These are phyloP conservation scores for Phalaenopsis equestris DNA, from an alignment of 106 monocot species.

Conservation along the genomic window DNA sequence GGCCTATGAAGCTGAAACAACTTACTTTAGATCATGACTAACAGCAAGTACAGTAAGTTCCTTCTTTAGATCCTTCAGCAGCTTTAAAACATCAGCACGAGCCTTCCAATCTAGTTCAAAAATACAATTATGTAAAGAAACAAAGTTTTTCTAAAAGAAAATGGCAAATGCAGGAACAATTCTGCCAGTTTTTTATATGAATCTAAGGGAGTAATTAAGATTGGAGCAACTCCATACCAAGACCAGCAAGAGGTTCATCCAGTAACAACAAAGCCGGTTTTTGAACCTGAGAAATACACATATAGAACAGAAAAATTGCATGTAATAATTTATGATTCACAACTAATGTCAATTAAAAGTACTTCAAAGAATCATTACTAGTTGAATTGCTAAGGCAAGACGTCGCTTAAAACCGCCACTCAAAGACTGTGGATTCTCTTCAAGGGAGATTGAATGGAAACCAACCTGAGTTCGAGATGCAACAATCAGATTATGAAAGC, in stretches of 20 bases:
- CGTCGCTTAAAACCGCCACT: constrained; percentile 79
- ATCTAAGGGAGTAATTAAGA: neutral
- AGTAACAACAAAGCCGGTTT: constrained; percentile 76
- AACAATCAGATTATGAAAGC: neutral
- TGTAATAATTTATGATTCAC: neutral
- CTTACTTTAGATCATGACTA: constrained; percentile 88
- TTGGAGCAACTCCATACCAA: constrained; percentile 51
- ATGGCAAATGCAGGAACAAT: neutral
- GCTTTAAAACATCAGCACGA: constrained; percentile 80
- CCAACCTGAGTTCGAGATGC: constrained; percentile 38
- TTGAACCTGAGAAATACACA: constrained; percentile 53
- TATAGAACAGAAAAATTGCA: neutral
- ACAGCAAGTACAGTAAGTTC: constrained; percentile 80
- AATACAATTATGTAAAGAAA: neutral
- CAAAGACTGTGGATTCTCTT: constrained; percentile 64
- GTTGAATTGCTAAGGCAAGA: constrained; percentile 75
- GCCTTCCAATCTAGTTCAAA: constrained; percentile 82
- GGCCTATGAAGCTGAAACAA: neutral
- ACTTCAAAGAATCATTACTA: constrained; percentile 26
- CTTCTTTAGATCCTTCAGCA: constrained; percentile 75
- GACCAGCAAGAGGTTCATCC: constrained; percentile 96
- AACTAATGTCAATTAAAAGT: neutral
- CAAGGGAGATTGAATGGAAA: constrained; percentile 52
- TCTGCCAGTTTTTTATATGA: neutral
- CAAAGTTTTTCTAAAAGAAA: no score